Conservation (phyloP, 1,139 yeast genomes). For the Nematodospora anomalae region DNA sequence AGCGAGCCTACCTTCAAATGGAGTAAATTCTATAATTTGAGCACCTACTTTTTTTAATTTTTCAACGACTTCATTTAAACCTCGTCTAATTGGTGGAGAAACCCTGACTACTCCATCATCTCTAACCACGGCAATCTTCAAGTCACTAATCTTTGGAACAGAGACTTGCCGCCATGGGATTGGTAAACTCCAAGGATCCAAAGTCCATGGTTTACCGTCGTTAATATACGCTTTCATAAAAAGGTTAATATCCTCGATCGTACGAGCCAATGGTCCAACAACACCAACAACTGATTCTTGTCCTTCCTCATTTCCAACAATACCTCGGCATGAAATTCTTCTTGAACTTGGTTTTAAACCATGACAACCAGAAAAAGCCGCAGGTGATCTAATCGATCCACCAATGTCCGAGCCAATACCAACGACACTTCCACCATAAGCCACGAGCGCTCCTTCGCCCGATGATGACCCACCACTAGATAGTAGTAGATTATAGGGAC, state of each 20-base stretch:
- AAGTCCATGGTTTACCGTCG: constrained; percentile 68
- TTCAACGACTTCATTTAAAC: constrained; percentile 26
- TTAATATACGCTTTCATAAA: constrained; percentile 59
- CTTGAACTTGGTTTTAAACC: constrained; percentile 71
- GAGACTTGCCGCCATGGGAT: constrained; percentile 62
- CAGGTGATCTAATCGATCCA: constrained; percentile 53
- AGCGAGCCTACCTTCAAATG: constrained; percentile 51
- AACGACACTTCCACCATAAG: constrained; percentile 41
- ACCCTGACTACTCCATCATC: constrained; percentile 40
- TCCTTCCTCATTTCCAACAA: constrained; percentile 52
- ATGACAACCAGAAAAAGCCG: constrained; percentile 54
- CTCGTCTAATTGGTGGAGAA: constrained; percentile 58
- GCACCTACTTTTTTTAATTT: constrained; percentile 34
- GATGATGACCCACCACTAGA: constrained; percentile 41
- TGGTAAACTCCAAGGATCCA: constrained; percentile 55
- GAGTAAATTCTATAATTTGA: constrained; percentile 45
- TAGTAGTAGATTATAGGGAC: constrained; percentile 31
- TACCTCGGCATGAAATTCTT: constrained; percentile 54
- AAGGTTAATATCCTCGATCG: constrained; percentile 62
- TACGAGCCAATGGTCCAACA: constrained; percentile 62
- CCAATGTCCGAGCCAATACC: constrained; percentile 62
- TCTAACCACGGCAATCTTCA: constrained; percentile 41
- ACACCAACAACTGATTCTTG: constrained; percentile 61
- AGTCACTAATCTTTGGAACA: constrained; percentile 38
- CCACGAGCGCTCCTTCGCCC: constrained; percentile 38